A percentile compares a stretch with the other conserved stretches of the same genome.
Conservation (phyloP, 768 basidiomycete species). For the Phaeotremella fagi region DNA sequence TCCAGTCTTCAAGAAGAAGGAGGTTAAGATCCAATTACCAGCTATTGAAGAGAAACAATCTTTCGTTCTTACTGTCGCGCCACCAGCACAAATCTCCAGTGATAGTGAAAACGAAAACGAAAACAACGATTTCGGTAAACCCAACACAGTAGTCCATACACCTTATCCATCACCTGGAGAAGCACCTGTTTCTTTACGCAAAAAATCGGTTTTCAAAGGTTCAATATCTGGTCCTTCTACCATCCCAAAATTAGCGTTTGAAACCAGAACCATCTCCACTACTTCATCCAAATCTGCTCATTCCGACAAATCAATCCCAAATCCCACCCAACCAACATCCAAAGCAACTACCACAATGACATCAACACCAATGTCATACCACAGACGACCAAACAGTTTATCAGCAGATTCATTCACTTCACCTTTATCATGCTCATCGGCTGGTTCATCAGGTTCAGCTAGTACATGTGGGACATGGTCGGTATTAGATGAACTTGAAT, state of each 20-base stretch:
- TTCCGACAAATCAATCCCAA: too few species aligned
- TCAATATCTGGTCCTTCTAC: conserved; percentile 2
- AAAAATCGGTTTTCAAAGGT: background rate
- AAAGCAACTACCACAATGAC: background rate
- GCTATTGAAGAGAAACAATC: background rate
- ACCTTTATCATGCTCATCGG: background rate
- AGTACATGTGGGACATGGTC: conserved; percentile 20
- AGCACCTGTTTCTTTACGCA: background rate
- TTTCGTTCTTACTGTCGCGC: conserved; percentile 8
- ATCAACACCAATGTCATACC: background rate
- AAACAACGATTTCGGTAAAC: background rate
- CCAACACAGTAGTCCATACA: background rate
- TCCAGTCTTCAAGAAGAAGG: background rate
- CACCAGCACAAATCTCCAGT: too few species aligned
- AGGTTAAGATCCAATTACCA: background rate
- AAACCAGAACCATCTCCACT: background rate
- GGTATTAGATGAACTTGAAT: conserved; percentile 12
- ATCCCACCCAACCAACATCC: too few species aligned
- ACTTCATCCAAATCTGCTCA: conserved; percentile 1
- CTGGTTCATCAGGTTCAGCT: conserved; percentile 1
- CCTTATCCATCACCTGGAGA: background rate
- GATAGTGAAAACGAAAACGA: too few species aligned
- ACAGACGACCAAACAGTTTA: background rate
- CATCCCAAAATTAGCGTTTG: background rate
- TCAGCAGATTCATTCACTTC: background rate